Conservation (phyloP, 495 filamentous ascomycete species). For the Xylaria sp. region DNA sequence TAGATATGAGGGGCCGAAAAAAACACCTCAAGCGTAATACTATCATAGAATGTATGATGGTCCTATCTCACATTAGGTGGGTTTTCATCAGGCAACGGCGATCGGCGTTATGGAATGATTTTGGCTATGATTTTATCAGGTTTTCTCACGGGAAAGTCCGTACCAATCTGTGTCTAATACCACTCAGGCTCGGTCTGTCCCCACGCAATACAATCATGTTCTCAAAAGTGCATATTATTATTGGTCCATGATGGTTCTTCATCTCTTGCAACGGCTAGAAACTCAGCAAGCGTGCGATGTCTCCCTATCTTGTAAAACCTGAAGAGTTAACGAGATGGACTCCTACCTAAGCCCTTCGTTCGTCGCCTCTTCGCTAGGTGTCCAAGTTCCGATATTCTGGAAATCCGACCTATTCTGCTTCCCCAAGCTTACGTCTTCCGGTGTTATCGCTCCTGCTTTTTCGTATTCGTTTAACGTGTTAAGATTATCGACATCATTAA, state of each 20-base stretch:
- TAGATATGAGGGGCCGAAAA: slow-evolving; percentile 43
- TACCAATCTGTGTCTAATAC: slow-evolving; percentile 37
- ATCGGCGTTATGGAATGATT: slow-evolving; percentile 42
- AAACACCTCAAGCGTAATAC: slow-evolving; percentile 35
- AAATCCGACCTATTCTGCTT: background rate
- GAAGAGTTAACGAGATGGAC: background rate
- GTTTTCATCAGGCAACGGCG: slow-evolving; percentile 45
- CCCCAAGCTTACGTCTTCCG: background rate
- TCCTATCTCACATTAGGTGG: slow-evolving; percentile 39
- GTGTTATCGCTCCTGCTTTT: background rate
- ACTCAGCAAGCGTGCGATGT: background rate
- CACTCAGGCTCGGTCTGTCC: slow-evolving; percentile 32
- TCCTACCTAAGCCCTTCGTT: background rate
- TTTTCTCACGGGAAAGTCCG: slow-evolving; percentile 33
- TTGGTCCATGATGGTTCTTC: slow-evolving; percentile 5
- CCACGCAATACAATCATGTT: slow-evolving; percentile 27
- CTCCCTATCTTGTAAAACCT: background rate
- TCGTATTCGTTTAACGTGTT: background rate
- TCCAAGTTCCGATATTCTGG: no score
- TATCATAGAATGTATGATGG: slow-evolving; percentile 34
- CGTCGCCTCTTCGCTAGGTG: background rate
- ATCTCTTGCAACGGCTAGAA: slow-evolving; percentile 1
- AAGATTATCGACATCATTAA: background rate
- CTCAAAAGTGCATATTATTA: slow-evolving; percentile 13
- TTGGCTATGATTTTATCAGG: slow-evolving; percentile 38